Evolutionary conservation across 2,329 filamentous ascomycete species (phyloP), one percentile per base, ranked within the genome.

Genomic region (Exophiala sideris): DNA sequence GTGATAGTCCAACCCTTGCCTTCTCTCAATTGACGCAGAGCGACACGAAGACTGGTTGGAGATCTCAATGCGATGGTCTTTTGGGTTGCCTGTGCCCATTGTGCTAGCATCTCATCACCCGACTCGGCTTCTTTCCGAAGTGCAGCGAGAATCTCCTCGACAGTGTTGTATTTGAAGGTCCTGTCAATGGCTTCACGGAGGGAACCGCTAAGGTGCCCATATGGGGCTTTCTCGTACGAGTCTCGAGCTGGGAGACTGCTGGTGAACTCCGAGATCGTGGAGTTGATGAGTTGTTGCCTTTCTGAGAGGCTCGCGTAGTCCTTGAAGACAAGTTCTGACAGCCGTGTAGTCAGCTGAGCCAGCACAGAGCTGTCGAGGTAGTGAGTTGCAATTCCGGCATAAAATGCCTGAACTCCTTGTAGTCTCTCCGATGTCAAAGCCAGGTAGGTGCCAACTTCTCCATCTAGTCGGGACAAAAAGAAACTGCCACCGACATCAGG

Each of bases 401-500:
- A 96, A 67, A 95, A 91, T 48, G 86, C 87, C 69, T 97, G 89
- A 10, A 86, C 86, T 40, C 94, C 94, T 57, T 80, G 85, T 59
- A 99, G 76, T 59, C 84, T 82, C 67, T 92, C 87, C 67, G 91
- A 94, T 6, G 94, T 99, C 60, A 99, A 79, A 16, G 91, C 94
- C 40, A 99, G 84, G 73, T 97, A 99, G 16, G 89, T 96, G 53
- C 94, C 94, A 52, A 95, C 74, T 55, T 85, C 78, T 46, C 94
- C 94, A 65, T 95, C 85, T 79, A 99, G 85, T 59, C 91, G 82
- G 12, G 94, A 89, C 50, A 99, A 79, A 79, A 97, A 97, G 78
- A 97, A 99, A 9, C 89, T 95, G 32, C 87, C 95, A 57, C 94
- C 94, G 45, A 99, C 94, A 67, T 99, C 95, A 5, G 95, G 94